Base-by-base conservation (phyloP, 805 yeast species). In the Saccharomycopsis selenospora region DNA sequence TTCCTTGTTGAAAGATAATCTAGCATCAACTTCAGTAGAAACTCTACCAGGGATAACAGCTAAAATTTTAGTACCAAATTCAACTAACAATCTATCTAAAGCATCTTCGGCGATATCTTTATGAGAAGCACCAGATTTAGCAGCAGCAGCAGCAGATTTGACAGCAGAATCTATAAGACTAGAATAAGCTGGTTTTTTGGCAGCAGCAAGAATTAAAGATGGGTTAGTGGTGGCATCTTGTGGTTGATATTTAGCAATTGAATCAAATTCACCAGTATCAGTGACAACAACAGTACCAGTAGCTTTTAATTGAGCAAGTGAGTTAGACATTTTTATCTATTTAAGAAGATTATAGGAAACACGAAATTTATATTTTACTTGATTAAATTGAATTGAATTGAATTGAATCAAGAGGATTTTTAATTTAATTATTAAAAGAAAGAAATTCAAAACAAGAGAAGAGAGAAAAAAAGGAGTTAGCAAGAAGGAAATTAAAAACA, bases 211-310 rank as follows among this genome's bases (percentile, higher is more conserved):
- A 63, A 93, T 91, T 73, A 93, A 77, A 40, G 98, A 89, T 58
- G 99, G 99, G 77, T 93, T 93, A 67, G 99, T 93, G 61, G 99
- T 93, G 58, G 99, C 96, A 71, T 93, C 99, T 76, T 93, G 98
- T 59, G 99, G 99, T 61, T 93, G 87, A 76, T 85, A 93, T 72
- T 90, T 88, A 66, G 96, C 96, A 67, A 93, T 93, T 56, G 93
- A 83, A 70, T 88, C 97, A 67, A 93, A 93, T 70, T 93, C 99
- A 74, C 99, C 99, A 55, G 98, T 89, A 76, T 93, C 99, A 57
- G 99, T 87, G 65, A 93, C 99, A 64, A 93, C 96, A 59, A 79
- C 84, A 59, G 99, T 93, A 61, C 98, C 98, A 50, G 96, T 68
- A 56, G 95, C 89, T 70, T 91, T 93, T 66, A 93, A 82, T 72